Evolutionary conservation across 768 basidiomycete genomes (phyloP).

Genomic region (Pleurotus salmoneostramineus): DNA sequence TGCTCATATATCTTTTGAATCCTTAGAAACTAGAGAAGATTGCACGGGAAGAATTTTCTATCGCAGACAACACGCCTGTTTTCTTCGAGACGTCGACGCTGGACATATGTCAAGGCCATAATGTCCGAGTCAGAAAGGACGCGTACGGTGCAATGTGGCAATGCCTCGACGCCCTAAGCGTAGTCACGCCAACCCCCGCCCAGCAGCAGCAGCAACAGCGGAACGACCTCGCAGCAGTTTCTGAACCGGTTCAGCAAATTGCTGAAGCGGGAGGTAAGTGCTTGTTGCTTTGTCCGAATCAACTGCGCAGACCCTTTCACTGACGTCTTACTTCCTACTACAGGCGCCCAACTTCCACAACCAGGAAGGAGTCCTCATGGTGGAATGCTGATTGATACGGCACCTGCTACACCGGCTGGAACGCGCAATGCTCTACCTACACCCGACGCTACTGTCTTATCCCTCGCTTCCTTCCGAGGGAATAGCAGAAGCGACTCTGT

Average conservation of each 20-base stretch:
- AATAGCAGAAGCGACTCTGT: too few species aligned
- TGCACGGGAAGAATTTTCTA: conserved; percentile 1
- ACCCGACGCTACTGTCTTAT: too few species aligned
- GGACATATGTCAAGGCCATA: neutral
- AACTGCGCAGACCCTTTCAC: neutral
- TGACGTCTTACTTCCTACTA: neutral
- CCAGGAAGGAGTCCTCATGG: neutral
- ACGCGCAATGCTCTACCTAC: too few species aligned
- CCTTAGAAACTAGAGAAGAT: conserved; percentile 1
- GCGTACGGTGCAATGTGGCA: conserved; percentile 5
- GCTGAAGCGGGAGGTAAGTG: neutral
- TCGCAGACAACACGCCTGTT: neutral
- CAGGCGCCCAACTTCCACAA: neutral
- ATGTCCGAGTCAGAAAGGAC: conserved; percentile 1
- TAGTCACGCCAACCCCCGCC: neutral
- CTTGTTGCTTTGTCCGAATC: neutral
- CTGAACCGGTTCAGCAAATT: neutral
- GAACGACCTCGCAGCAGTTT: too few species aligned
- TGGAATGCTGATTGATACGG: neutral
- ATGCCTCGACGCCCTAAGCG: neutral
- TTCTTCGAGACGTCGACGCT: neutral
- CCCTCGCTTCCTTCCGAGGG: too few species aligned
- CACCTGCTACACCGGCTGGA: neutral
- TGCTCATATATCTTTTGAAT: neutral
- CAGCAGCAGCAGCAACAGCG: neutral